Base-by-base conservation (phyloP, 768 basidiomycete genomes). In the Agrocybe praecox region DNA sequence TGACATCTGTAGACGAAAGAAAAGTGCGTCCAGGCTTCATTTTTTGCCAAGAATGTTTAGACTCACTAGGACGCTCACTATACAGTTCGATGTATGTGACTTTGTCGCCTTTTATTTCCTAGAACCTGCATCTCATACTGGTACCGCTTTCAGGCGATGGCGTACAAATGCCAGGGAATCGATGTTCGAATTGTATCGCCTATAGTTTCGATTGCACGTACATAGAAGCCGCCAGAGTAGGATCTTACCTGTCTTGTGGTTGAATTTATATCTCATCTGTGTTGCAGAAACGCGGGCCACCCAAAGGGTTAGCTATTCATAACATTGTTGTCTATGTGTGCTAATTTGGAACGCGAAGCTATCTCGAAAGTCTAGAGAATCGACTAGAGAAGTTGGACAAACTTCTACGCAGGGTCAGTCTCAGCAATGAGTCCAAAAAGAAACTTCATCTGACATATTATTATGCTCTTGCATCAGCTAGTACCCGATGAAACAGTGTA, bases 1-100 rank as follows among this genome's bases (percentile, higher is more conserved):
- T 66, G 92, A 94, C 65, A 81, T 86, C 0, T 94, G 92, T 67
- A 78, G 92, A 34, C 77, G 90, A 55, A 94, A 93, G 79, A 95
- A 95, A 74, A 86, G 90, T 88, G 56, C 59, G 83, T 42, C 17
- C 26, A 15, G 11, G 19, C 48, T 29, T 19, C 10, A 54, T 46
- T 43, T 24, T 46, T 23, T 36, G 34, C 45, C 48, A 45, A 46
- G 21, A 59, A 61, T 55, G 50, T 44, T 29, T 57, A 50, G 52
- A 22, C 56, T 57, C 24, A 60, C 34, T 33, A 15, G 34, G 24
- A 42, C 48, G 23, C 26, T 15, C 47, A 45, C 48, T 21, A 40
- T 62, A 22, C 57, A 87, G 88, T 90, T 69, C 79, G 88, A 72
- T 90, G 88, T 86, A 73, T 72, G 84, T 52, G 9, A 24, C 49